phyloP scores from a whole-genome alignment of 2,329 filamentous ascomycete genomes.

The Neurospora crassa region DNA sequence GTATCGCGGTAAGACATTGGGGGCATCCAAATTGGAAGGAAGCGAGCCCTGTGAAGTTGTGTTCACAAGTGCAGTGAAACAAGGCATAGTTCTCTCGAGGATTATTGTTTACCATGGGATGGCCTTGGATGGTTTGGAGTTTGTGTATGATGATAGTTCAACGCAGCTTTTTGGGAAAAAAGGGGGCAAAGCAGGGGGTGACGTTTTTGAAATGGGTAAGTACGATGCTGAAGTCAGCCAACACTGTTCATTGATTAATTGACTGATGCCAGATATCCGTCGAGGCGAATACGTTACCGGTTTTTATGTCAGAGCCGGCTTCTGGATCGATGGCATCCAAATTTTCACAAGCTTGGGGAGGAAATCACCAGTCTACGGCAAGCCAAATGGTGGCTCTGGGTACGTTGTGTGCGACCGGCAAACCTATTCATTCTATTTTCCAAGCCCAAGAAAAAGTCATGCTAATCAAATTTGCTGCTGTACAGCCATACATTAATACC shows the following conservation, averaged over 20 bases:
- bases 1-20: conserved; percentile 67
- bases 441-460: conserved; percentile 2
- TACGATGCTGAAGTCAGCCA: not conserved
- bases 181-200: conserved; percentile 59
- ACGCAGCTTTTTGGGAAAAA: conserved; percentile 79
- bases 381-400: conserved; percentile 68
- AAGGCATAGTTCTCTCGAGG: conserved; percentile 63
- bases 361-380: conserved; percentile 77
- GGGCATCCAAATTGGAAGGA: conserved; percentile 60
- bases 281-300: conserved; percentile 81
- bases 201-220: conserved; percentile 67
- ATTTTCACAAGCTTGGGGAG: conserved; percentile 84
- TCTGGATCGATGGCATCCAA: conserved; percentile 82
- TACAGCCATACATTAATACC: conserved; percentile 77
- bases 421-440: not conserved
- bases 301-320: conserved; percentile 70
- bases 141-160: conserved; percentile 80
- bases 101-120: conserved; percentile 69
- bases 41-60: conserved; percentile 63
- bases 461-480: conserved; percentile 14
- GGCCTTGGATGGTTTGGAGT: conserved; percentile 79
- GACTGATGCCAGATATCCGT: conserved; percentile 53
- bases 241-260: not conserved
- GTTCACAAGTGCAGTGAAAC: conserved; percentile 57
- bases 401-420: conserved; percentile 39